Percentiles rank a stretch among this genome's conserved stretches.
These are phyloP conservation scores for Physcia stellaris DNA, from an alignment of 495 filamentous ascomycete genomes.

Conservation along the genomic window DNA sequence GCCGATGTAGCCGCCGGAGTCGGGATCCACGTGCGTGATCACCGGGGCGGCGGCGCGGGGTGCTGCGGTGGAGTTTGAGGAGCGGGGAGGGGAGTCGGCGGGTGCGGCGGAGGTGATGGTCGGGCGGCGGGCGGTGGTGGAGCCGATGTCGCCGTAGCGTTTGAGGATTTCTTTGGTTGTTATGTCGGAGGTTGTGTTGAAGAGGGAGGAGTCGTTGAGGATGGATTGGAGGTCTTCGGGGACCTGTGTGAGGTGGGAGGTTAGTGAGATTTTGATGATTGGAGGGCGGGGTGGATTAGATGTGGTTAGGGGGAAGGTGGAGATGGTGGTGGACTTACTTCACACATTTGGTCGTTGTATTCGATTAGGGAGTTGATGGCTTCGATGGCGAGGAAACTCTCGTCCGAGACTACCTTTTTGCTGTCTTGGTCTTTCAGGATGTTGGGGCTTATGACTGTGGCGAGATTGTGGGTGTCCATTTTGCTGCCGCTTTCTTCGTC, in stretches of 20 bases:
- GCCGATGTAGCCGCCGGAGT: slow-evolving; percentile 45
- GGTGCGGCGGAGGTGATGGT: slow-evolving; percentile 31
- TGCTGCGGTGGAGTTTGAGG: slow-evolving; percentile 23
- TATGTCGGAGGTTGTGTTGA: slow-evolving; percentile 68
- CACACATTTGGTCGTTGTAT: slow-evolving; percentile 90
- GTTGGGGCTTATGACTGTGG: slow-evolving; percentile 96
- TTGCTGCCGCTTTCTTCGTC: slow-evolving; percentile 87
- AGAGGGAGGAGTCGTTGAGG: slow-evolving; percentile 67
- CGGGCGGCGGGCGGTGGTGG: slow-evolving; percentile 38
- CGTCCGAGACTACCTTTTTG: slow-evolving; percentile 58
- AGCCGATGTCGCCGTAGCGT: slow-evolving; percentile 64
- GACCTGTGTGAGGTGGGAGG: slow-evolving; percentile 42
- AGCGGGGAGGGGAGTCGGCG: slow-evolving; percentile 23
- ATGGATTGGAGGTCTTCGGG: slow-evolving; percentile 82
- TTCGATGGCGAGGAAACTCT: slow-evolving; percentile 83
- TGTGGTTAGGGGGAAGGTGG: no score
- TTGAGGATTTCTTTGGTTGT: slow-evolving; percentile 96
- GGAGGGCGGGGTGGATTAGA: background rate
- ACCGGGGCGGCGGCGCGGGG: slow-evolving; percentile 33
- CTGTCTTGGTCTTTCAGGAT: slow-evolving; percentile 62
- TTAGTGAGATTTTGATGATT: slow-evolving; percentile 13
- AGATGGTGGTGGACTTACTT: slow-evolving; percentile 64
- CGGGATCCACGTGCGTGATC: slow-evolving; percentile 59
- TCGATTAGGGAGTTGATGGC: slow-evolving; percentile 80
- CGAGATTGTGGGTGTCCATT: slow-evolving; percentile 98